Percentiles rank a stretch among this genome's conserved stretches.
Conservation (phyloP, 2,329 filamentous ascomycete genomes). For the Alternaria sp. region DNA sequence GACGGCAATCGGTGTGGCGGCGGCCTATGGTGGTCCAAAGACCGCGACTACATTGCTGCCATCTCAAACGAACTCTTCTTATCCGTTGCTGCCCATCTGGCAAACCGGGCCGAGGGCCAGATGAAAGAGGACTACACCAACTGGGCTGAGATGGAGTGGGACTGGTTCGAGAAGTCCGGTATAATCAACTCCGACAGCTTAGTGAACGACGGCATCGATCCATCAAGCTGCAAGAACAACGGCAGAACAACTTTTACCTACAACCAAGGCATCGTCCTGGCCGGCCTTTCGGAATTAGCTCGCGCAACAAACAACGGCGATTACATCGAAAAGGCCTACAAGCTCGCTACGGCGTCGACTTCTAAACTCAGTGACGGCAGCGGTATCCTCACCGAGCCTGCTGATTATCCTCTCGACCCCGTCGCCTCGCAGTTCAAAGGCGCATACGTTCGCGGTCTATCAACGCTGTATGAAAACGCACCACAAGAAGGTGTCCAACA, state of each 20-base stretch:
- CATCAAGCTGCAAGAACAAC: conserved; percentile 59
- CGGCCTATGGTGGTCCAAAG: conserved; percentile 65
- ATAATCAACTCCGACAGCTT: conserved; percentile 60
- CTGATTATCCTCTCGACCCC: conserved; percentile 29
- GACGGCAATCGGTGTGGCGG: conserved; percentile 51
- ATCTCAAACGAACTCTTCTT: conserved; percentile 66
- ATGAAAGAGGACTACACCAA: conserved; percentile 52
- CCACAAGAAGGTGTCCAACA: conserved; percentile 27
- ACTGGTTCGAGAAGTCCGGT: conserved; percentile 58
- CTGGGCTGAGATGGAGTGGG: conserved; percentile 60
- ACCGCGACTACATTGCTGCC: conserved; percentile 60
- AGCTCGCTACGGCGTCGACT: conserved; percentile 37
- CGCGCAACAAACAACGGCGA: conserved; percentile 49
- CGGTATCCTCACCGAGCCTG: conserved; percentile 44
- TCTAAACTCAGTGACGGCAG: conserved; percentile 27
- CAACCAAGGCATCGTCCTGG: conserved; percentile 66
- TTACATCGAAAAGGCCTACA: conserved; percentile 31
- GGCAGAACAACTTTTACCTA: conserved; percentile 60
- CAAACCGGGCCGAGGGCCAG: conserved; percentile 53
- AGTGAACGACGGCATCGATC: conserved; percentile 62
- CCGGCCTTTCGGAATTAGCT: conserved; percentile 61
- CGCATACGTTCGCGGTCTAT: conserved; percentile 44
- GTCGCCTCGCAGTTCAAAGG: conserved; percentile 47
- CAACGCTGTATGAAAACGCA: conserved; percentile 35
- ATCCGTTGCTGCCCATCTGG: conserved; percentile 60